Percentiles rank a stretch among this genome's conserved stretches.
phyloP scores from a whole-genome alignment of 108 stramenopile species.

The Nannochloropsis oceanica region DNA sequence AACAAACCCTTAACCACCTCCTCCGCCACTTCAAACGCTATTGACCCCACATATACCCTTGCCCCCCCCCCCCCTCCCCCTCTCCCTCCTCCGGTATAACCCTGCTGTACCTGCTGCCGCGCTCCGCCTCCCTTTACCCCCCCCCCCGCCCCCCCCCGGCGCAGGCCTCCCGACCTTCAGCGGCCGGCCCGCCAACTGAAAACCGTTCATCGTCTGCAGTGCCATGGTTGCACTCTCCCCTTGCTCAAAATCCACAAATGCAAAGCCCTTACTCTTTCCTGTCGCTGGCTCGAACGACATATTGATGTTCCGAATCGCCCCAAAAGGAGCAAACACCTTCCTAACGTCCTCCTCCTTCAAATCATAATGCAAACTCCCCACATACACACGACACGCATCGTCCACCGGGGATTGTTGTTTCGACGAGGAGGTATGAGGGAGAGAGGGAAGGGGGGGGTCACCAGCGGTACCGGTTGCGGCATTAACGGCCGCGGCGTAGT shows the following conservation, averaged over 20 bases:
- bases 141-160: background rate
- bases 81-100: background rate
- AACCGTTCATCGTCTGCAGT: conserved; percentile 24
- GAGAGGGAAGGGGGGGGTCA: background rate
- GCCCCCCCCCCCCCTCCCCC: background rate
- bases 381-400: conserved; percentile 24
- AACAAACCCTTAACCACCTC: conserved; percentile 11
- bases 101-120: background rate
- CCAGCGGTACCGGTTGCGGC: background rate
- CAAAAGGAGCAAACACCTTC: conserved; percentile 24
- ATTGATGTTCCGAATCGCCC: conserved; percentile 10
- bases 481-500: background rate
- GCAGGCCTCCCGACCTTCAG: conserved; percentile 5
- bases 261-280: conserved; percentile 24
- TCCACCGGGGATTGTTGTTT: background rate
- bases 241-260: conserved; percentile 29
- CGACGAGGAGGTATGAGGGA: background rate
- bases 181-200: conserved; percentile 28
- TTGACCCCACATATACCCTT: background rate
- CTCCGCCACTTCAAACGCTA: background rate
- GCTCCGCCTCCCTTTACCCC: background rate
- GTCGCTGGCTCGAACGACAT: conserved; percentile 23
- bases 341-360: conserved; percentile 31
- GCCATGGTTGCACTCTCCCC: conserved; percentile 8
- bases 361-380: conserved; percentile 31